Base-by-base conservation (phyloP, 2,329 filamentous ascomycete genomes). In the Botrytis squamosa region DNA sequence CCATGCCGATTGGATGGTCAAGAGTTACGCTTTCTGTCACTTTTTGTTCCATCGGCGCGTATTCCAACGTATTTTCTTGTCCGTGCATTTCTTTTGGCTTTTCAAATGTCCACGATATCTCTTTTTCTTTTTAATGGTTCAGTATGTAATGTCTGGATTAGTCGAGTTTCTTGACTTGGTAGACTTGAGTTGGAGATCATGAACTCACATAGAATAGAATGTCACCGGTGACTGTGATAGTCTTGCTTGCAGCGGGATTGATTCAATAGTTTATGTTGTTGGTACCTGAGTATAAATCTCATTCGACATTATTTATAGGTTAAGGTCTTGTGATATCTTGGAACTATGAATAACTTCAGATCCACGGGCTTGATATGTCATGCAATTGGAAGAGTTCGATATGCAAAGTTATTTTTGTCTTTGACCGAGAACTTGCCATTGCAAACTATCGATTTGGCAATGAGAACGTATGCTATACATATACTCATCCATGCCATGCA, bases 1-100 rank as follows among this genome's bases (percentile, higher is more conserved):
- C 36, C 59, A 67, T 70, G 72, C 68, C 71, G 63, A 79, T 78
- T 79, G 74, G 77, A 77, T 77, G 55, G 77, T 70, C 72, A 29
- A 63, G 42, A 46, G n/a, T 66, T 42, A 57, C 49, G 36, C 49
- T 68, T 68, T 40, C 46, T 57, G 36, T 42, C 66, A 42, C 22
- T 57, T 69, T 57, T 69, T 29, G 66, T 57, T 69, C 38, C 40
- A 71, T 65, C 42, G 57, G 66, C 68, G 72, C 71, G 55, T 73
- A 74, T n/a, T 55, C 46, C 22, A 65, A 46, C 42, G 18, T 68
- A 68, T 42, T 55, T 65, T 46, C 46, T 65, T 55, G 36, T 57
- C 46, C 38, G 60, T 72, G 38, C 70, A 46, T 46, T 72, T 33
- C 38, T 72, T 66, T 52, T 57, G 49, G 49, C 49, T 57, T 68